Evolutionary conservation across 1,284 basidiomycete species (phyloP).

Genomic region (Vanrija pseudolonga): DNA sequence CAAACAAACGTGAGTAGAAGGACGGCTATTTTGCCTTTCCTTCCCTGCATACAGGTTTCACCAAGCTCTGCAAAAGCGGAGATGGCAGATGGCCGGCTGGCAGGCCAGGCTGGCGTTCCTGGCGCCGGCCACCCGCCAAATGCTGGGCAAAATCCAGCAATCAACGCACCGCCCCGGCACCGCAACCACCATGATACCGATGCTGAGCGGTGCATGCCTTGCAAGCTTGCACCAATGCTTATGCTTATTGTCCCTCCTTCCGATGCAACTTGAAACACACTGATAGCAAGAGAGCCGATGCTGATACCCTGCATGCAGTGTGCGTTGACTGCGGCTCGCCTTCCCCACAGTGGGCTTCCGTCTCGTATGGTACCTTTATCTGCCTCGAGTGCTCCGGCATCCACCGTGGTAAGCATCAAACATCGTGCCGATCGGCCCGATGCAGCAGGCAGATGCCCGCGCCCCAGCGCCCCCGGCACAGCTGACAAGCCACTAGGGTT

Average conservation of each 20-base stretch:
- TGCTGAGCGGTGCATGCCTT: too few relatives aligned
- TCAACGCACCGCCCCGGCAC: too few relatives aligned
- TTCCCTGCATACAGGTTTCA: too few relatives aligned
- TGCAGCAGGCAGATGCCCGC: not conserved
- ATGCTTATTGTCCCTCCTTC: not conserved
- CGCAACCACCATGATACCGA: too few relatives aligned
- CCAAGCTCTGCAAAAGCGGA: too few relatives aligned
- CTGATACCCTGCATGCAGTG: constrained; percentile 28
- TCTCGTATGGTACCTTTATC: constrained; percentile 66
- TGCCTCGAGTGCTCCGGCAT: constrained; percentile 87
- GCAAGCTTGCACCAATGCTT: too few relatives aligned
- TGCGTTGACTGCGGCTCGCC: constrained; percentile 80
- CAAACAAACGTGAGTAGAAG: constrained; percentile 60
- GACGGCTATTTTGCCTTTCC: not conserved
- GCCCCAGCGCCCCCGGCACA: too few relatives aligned
- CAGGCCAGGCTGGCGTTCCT: too few relatives aligned
- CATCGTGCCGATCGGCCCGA: not conserved
- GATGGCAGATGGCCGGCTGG: too few relatives aligned
- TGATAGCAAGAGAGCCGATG: not conserved
- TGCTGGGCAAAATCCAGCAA: not conserved
- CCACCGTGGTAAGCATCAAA: constrained; percentile 65
- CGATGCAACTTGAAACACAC: not conserved
- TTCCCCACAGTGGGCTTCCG: constrained; percentile 86
- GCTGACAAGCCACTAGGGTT: constrained; percentile 27
- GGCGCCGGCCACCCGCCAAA: not conserved